Evolutionary conservation across 148 eudicot species (phyloP), one percentile per base, ranked within the genome.

Genomic region (Chenopodium suecicum): DNA sequence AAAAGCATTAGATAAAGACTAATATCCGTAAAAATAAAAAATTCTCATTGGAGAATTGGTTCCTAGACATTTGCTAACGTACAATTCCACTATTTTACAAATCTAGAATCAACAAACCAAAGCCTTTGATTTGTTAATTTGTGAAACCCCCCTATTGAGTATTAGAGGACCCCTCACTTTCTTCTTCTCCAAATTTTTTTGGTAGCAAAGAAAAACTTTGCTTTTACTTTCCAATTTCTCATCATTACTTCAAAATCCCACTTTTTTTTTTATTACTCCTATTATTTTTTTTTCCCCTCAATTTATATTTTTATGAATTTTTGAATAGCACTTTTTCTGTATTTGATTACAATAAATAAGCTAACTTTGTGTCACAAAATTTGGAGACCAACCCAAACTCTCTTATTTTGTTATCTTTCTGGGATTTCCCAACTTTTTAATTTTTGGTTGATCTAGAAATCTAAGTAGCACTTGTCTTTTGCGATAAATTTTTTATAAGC

Each of bases 391-490:
- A 72, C 81, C 81, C 20, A 50, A 83, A 65, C 4, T 54, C 78
- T 78, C 68, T 64, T 62, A 34, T 70, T 64, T 84, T 84, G 86
- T 84, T 70, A 69, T 76, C 74, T 84, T 76, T 81, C 80, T 79
- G 70, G 63, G 82, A 32, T 73, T 78, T 78, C 63, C 63, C 25
- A 22, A 69, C 34, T 56, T 80, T 80, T 70, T 84, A 17, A 52
- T 52, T 56, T 56, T 50, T 11, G 54, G 72, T 79, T 80, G 54
- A 84, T 84, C 86, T 76, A 80, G 6, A 84, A 76, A 80, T 80
- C 73, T 83, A 13, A 67, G 41, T 50, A 16, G 16, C 16, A 69
- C 69, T 82, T 76, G 70, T 78, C 58, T 82, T 48, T 71, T 71
- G 6, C 64, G 74, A 13, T 50, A 11, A 11, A 11, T 52, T 52